phyloP scores from a whole-genome alignment of 192 early-diverging fungal species.

The Coemansia sp. region DNA sequence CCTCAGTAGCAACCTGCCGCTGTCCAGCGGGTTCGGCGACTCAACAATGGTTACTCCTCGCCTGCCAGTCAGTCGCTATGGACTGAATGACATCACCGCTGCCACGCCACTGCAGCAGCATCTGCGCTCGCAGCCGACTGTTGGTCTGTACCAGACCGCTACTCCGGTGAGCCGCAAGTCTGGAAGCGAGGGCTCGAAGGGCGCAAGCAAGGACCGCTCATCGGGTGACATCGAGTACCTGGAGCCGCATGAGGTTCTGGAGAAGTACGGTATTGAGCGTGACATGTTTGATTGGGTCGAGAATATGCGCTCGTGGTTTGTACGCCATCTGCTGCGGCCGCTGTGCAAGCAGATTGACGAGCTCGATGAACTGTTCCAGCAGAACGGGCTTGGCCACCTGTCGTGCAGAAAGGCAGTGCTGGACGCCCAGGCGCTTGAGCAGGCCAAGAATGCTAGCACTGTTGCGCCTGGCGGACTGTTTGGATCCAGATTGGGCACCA shows the following conservation, averaged over 20 bases:
- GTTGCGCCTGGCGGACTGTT: slow-evolving; percentile 1
- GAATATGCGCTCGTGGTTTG: slow-evolving; percentile 51
- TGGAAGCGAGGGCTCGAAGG: slow-evolving; percentile 25
- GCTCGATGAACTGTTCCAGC: slow-evolving; percentile 38
- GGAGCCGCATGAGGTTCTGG: slow-evolving; percentile 46
- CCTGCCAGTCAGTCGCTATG: slow-evolving; percentile 22
- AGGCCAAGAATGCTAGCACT: slow-evolving; percentile 10
- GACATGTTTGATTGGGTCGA: slow-evolving; percentile 41
- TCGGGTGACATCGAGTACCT: slow-evolving; percentile 34
- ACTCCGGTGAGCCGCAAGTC: slow-evolving; percentile 21
- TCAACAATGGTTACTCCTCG: slow-evolving; percentile 19
- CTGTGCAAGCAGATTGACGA: slow-evolving; percentile 42
- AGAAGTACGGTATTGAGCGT: slow-evolving; percentile 34
- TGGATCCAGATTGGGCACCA: slow-evolving; percentile 8
- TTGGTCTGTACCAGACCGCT: slow-evolving; percentile 47
- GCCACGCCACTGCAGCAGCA: slow-evolving; percentile 37
- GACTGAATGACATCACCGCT: slow-evolving; percentile 17
- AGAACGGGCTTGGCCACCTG: slow-evolving; percentile 42
- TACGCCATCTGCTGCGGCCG: slow-evolving; percentile 43
- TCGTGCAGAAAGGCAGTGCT: slow-evolving; percentile 35
- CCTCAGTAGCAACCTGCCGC: slow-evolving; percentile 7
- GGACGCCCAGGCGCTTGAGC: slow-evolving; percentile 30
- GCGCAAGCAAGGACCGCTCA: slow-evolving; percentile 24
- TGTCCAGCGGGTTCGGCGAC: slow-evolving; percentile 3
- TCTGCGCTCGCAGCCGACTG: slow-evolving; percentile 33